phyloP scores from a whole-genome alignment of 1,284 basidiomycete species.

The Puccinia sorghi region DNA sequence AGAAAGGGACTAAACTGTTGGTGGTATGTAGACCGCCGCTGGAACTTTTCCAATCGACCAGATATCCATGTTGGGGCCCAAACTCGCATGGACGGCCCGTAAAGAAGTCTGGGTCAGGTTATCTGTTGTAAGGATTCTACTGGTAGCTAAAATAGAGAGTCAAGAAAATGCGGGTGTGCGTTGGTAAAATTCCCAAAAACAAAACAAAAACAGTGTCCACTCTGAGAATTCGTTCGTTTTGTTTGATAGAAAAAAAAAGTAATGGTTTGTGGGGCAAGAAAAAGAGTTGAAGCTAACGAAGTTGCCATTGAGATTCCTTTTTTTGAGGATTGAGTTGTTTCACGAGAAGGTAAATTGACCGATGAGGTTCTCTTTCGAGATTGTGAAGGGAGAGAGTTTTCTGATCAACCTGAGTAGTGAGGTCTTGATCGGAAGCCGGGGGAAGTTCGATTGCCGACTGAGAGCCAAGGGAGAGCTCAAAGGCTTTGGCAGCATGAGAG shows the following conservation, averaged over 20 bases:
- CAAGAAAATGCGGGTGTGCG: not conserved
- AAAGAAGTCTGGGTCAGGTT: constrained; percentile 9
- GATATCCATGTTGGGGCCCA: constrained; percentile 34
- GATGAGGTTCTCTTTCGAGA: constrained; percentile 18
- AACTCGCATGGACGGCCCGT: not conserved
- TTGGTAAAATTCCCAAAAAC: not conserved
- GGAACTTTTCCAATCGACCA: constrained; percentile 36
- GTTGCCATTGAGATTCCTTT: constrained; percentile 14
- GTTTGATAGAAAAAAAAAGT: too few relatives aligned
- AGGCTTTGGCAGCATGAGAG: constrained; percentile 32
- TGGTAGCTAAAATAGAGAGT: not conserved
- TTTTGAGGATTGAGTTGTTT: constrained; percentile 12
- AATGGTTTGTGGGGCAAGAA: not conserved
- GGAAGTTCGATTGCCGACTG: not conserved
- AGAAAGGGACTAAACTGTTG: too few relatives aligned
- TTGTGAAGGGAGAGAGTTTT: constrained; percentile 1
- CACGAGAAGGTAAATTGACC: constrained; percentile 14
- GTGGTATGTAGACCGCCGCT: constrained; percentile 14
- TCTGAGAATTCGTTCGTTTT: too few relatives aligned
- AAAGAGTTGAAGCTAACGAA: constrained; percentile 13
- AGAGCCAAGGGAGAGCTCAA: constrained; percentile 3
- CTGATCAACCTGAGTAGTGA: not conserved
- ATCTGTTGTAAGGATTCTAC: not conserved
- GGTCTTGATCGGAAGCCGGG: not conserved
- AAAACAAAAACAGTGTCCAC: not conserved